Base-by-base conservation (phyloP, 2,329 filamentous ascomycete genomes). In the Fusarium longipes region DNA sequence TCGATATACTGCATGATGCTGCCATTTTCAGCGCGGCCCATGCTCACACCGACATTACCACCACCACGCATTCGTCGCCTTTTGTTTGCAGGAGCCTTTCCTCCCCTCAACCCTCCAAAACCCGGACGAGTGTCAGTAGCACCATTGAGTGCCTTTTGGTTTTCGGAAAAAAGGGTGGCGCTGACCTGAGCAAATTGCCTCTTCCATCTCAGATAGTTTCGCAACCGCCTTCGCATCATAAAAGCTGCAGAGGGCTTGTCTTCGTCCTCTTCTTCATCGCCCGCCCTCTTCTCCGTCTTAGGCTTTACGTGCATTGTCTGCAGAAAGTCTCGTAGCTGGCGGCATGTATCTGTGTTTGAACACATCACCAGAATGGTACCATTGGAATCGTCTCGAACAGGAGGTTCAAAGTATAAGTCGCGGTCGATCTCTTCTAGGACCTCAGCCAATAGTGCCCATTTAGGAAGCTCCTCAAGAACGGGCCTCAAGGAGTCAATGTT, bases 341-440 rank as follows among this genome's bases (percentile, higher is more conserved):
- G 87, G 74, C 93, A 97, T 10, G 93, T 97, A 56, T 89, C 88
- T 57, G 92, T 89, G 73, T 97, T 95, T 25, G 91, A 90, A 75
- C 95, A 98, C 96, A 99, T 98, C 76, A 99, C 93, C 32, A 99
- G 82, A 48, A 97, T 93, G 4, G 92, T 93, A n/a, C 92, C 92
- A 74, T 93, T 97, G 0, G 93, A 97, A 72, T 93, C 92, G 76
- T 96, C 93, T 56, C 87, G 84, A n/a, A 84, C 80, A 10, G 84
- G 81, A 8, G 93, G 91, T 65, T 96, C 94, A 73, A 96, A 90
- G 76, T 96, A 96, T 17, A 93, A 84, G 73, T 97, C 94, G 52
- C 90, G 88, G 73, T 98, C 96, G 70, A 99, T 97, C 78, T 99
- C 96, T 66, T 95, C 91, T 6, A 99, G 81, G 1, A 97, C 90